A percentile compares a stretch with the other conserved stretches of the same genome.
Evolutionary conservation across 2,329 filamentous ascomycete genomes (phyloP).

Genomic region (Colletotrichum caudatum): DNA sequence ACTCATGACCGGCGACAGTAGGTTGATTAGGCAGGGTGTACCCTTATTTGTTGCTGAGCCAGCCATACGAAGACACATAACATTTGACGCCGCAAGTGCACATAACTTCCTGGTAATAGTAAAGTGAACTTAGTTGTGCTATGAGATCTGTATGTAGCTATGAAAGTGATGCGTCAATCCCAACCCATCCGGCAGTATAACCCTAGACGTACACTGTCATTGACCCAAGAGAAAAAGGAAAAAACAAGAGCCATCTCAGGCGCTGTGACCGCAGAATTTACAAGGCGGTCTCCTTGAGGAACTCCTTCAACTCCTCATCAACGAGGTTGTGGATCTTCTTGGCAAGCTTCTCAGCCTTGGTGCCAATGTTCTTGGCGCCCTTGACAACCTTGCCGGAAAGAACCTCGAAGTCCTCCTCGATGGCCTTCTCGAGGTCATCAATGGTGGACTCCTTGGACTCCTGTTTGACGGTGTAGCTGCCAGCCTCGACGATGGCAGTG

Average conservation of each 20-base stretch:
- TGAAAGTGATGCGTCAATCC: slow-evolving; percentile 40
- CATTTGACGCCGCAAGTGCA: neutral
- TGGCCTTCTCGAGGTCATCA: slow-evolving; percentile 70
- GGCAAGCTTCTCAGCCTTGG: slow-evolving; percentile 71
- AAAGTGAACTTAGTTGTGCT: slow-evolving; percentile 28
- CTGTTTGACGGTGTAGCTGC: slow-evolving; percentile 73
- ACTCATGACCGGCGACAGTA: neutral
- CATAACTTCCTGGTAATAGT: no score
- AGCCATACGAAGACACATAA: neutral
- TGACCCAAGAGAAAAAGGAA: slow-evolving; percentile 44
- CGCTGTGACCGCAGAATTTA: slow-evolving; percentile 45
- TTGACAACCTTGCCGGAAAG: slow-evolving; percentile 69
- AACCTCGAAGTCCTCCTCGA: slow-evolving; percentile 71
- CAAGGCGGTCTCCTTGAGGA: slow-evolving; percentile 65
- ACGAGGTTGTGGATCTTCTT: slow-evolving; percentile 73
- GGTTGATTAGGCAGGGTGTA: neutral
- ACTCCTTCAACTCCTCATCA: slow-evolving; percentile 71
- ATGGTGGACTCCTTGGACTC: slow-evolving; percentile 61
- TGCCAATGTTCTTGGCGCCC: slow-evolving; percentile 63
- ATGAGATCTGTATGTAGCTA: slow-evolving; percentile 39
- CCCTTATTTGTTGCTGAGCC: neutral
- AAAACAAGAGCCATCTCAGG: slow-evolving; percentile 19
- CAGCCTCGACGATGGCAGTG: slow-evolving; percentile 80
- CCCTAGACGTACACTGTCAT: slow-evolving; percentile 40
- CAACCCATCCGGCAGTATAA: slow-evolving; percentile 36